Percentiles rank a stretch among this genome's conserved stretches.
Evolutionary conservation across 345 rosid genomes (phyloP).

Genomic region (Euphorbia tirucalli): DNA sequence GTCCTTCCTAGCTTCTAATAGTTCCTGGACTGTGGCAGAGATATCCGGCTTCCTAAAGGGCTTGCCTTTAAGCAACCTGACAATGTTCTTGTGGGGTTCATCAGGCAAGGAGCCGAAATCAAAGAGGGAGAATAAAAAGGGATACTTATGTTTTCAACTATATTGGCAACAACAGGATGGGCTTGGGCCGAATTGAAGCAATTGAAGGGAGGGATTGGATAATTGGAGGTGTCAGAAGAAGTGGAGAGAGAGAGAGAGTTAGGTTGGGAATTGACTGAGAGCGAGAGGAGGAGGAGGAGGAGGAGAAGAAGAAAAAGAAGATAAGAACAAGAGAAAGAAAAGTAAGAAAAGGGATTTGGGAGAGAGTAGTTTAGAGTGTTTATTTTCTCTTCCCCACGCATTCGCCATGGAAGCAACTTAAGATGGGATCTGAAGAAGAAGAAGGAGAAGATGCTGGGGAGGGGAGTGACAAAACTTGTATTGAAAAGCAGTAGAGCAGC

Average conservation of each 20-base stretch:
- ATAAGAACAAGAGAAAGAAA: conserved; percentile 45
- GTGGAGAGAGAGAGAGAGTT: conserved; percentile 8
- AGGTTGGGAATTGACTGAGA: conserved; percentile 21
- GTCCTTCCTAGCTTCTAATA: conserved; percentile 52
- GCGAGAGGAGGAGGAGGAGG: conserved; percentile 14
- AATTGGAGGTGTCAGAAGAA: conserved; percentile 29
- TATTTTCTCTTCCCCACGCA: conserved; percentile 29
- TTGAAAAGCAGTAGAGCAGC: too few species aligned
- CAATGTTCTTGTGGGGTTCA: conserved; percentile 94
- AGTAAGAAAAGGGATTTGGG: conserved; percentile 45
- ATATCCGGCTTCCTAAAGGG: conserved; percentile 87
- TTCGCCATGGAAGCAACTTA: conserved; percentile 23
- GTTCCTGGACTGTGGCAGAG: conserved; percentile 72
- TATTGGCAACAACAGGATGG: conserved; percentile 80
- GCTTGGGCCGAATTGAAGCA: conserved; percentile 74
- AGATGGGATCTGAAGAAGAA: too few species aligned
- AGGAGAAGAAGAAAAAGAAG: conserved; percentile 41
- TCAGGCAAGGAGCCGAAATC: conserved; percentile 87
- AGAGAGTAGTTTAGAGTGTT: conserved; percentile 47
- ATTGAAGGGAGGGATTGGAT: conserved; percentile 51
- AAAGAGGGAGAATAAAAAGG: conserved; percentile 75
- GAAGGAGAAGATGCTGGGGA: too few species aligned
- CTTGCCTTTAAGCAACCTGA: conserved; percentile 85
- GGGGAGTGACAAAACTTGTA: too few species aligned
- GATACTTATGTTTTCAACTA: conserved; percentile 78